Evolutionary conservation across 257 asterid genomes (phyloP).

Genomic region (Jacaranda mimosifolia): DNA sequence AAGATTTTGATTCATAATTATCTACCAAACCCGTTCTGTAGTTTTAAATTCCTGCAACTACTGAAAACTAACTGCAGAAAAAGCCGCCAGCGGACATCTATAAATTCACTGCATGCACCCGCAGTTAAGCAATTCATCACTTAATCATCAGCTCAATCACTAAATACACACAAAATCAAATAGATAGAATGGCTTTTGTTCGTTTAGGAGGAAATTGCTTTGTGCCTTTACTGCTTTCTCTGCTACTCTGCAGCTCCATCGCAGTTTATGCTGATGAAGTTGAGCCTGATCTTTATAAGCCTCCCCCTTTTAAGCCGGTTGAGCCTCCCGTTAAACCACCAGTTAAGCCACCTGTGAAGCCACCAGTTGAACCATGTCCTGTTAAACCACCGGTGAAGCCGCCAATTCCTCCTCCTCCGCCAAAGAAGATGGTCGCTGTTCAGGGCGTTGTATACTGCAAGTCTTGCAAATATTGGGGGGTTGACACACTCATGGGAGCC

Average conservation of each 20-base stretch:
- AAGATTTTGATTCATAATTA: no score
- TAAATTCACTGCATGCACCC: no score
- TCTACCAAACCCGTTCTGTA: no score
- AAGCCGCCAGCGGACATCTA: no score
- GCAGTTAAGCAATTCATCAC: no score
- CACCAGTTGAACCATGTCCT: background rate
- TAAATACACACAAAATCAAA: no score
- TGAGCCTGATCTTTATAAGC: no score
- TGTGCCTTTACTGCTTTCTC: slow-evolving; percentile 31
- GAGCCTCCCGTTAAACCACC: slow-evolving; percentile 20
- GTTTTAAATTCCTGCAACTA: no score
- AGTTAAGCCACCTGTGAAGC: background rate
- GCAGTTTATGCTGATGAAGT: no score
- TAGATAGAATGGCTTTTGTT: slow-evolving; percentile 37
- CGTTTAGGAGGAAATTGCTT: slow-evolving; percentile 25
- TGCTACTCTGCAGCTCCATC: slow-evolving; percentile 34
- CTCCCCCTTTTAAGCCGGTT: background rate
- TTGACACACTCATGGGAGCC: slow-evolving; percentile 36
- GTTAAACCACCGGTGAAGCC: slow-evolving; percentile 27
- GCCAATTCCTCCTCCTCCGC: slow-evolving; percentile 37
- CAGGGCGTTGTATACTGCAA: slow-evolving; percentile 59
- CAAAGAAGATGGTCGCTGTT: slow-evolving; percentile 40
- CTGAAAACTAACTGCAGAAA: no score
- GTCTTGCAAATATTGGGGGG: slow-evolving; percentile 48
- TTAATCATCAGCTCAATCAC: no score